Conservation (phyloP, 495 filamentous ascomycete species). For the Annulohypoxylon bovei region DNA sequence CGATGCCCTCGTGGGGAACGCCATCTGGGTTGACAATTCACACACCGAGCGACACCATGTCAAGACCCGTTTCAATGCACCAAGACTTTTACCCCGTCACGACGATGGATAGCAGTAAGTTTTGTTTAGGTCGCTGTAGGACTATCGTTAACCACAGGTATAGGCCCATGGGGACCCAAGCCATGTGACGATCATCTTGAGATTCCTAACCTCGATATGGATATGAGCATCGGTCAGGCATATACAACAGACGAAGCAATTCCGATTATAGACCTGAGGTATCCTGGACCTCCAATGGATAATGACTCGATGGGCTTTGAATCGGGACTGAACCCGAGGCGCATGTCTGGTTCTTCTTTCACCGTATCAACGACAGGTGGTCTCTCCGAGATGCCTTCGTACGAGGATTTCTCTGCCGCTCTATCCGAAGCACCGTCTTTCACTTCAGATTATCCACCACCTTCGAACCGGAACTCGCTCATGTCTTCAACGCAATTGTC, state of each 20-base stretch:
- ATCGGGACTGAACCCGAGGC: constrained; percentile 53
- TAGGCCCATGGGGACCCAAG: constrained; percentile 62
- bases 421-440: constrained; percentile 66
- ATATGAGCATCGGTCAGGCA: constrained; percentile 64
- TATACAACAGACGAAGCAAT: constrained; percentile 66
- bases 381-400: constrained; percentile 67
- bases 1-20: constrained; percentile 64
- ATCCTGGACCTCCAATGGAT: constrained; percentile 52
- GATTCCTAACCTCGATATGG: constrained; percentile 56
- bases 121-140: constrained; percentile 23
- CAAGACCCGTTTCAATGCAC: constrained; percentile 60
- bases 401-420: constrained; percentile 67
- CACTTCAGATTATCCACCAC: constrained; percentile 65
- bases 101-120: constrained; percentile 62
- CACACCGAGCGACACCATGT: constrained; percentile 58
- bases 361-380: constrained; percentile 66
- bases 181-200: constrained; percentile 61
- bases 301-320: constrained; percentile 55
- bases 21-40: constrained; percentile 61
- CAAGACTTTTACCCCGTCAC: constrained; percentile 63
- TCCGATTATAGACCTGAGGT: constrained; percentile 63
- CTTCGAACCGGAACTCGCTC: constrained; percentile 65
- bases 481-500: constrained; percentile 69
- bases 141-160: constrained; percentile 39
- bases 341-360: constrained; percentile 69